Evolutionary conservation across 306 rosid species (phyloP).

Genomic region (Cicer pinnatifidum): DNA sequence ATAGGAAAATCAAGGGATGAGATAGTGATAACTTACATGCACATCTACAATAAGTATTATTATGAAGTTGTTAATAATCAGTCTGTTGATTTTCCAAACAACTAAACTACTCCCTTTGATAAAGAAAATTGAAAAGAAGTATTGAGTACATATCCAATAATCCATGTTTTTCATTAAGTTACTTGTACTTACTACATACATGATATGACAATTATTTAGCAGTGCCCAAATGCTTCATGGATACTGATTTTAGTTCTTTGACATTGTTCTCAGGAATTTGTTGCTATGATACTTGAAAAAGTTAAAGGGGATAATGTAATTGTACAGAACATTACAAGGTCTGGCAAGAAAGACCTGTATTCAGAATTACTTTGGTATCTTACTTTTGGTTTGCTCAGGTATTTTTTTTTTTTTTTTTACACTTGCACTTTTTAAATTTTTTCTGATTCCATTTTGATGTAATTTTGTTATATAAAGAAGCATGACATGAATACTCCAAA

Average conservation of each 20-base stretch:
- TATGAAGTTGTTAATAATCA: not conserved
- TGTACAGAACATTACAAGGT: conserved; percentile 68
- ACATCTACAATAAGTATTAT: not conserved
- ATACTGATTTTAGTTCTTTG: conserved; percentile 28
- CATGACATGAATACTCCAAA: conserved; percentile 19
- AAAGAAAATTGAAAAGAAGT: conserved; percentile 3
- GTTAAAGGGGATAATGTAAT: conserved; percentile 63
- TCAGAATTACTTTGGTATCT: conserved; percentile 83
- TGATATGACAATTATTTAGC: conserved; percentile 16
- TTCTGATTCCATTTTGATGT: conserved; percentile 30
- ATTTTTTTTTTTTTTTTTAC: conserved; percentile 19
- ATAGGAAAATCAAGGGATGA: conserved; percentile 1
- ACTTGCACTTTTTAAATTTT: conserved; percentile 16
- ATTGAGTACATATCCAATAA: not conserved
- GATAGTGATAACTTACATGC: not conserved
- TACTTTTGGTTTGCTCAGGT: conserved; percentile 78
- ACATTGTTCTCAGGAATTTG: conserved; percentile 59
- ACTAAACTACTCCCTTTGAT: not conserved
- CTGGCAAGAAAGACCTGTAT: conserved; percentile 92
- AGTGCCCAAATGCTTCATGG: not conserved
- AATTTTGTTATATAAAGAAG: conserved; percentile 19
- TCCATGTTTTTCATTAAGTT: conserved; percentile 5
- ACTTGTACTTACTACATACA: not conserved
- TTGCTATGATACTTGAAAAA: conserved; percentile 63
- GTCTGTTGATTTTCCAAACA: conserved; percentile 9